Evolutionary conservation across 2,329 filamentous ascomycete genomes (phyloP), one percentile per base, ranked within the genome.

Genomic region (Penicillium sp.): DNA sequence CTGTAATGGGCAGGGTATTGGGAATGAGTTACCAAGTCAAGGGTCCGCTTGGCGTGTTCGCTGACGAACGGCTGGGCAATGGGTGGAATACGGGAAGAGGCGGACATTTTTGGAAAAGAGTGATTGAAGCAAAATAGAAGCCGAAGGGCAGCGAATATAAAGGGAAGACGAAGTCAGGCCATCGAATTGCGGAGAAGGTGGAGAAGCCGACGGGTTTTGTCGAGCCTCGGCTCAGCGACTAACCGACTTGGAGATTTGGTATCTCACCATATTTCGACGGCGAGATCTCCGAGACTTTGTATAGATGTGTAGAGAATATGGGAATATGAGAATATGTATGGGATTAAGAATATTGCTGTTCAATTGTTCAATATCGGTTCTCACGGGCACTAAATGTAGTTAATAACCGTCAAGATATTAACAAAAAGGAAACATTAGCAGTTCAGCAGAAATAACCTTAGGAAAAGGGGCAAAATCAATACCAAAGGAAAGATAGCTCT

Each of bases 41-140:
- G 75, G 28, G 85, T 87, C 77, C 86, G 83, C 73, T 85, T 87
- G 45, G 90, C 90, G 63, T 81, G 78, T 53, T 94, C 88, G 73
- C 88, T 94, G 59, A 96, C 87, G 68, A 78, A 80, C 24, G 77
- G 77, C 54, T 71, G 68, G 35, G 77, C 80, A 59, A 83, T 78
- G 49, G 72, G 68, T 37, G 81, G 81, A 53, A 84, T 81, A 69
- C 67, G 77, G 61, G 64, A 52, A 24, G 71, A 73, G 45, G 72
- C 72, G 53, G 78, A 77, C 59, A 81, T 79, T 45, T 45, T 64
- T 65, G 42, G 33, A 33, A 22, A 31, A 12, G 22, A 17, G 10
- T 17, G 45, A 39, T 28, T 29, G 33, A 37, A 15, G 35, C 21
- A 22, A 22, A 24, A 24, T 24, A 15, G 5, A 15, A 10, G 29